Percentiles rank a stretch among this genome's conserved stretches.
Conservation (phyloP, 305 asterid species). For the Fraxinus floribunda region DNA sequence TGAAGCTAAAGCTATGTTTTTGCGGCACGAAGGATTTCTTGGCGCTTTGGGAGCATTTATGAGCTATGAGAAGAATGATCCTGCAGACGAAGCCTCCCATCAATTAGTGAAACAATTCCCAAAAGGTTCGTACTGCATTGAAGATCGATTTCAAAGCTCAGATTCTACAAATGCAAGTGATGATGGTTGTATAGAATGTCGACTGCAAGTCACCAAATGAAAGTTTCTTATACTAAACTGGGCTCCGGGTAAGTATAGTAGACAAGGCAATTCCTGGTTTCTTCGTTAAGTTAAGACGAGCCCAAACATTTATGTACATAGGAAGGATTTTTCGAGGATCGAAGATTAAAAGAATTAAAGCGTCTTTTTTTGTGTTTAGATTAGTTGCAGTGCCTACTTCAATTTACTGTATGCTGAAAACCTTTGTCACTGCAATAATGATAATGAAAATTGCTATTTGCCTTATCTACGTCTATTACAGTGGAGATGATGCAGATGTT, state of each 20-base stretch:
- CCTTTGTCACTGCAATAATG: constrained; percentile 6
- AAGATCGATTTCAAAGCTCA: constrained; percentile 33
- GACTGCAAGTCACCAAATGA: constrained; percentile 36
- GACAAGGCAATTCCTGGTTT: constrained; percentile 28
- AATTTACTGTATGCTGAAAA: not conserved
- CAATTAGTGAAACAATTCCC: constrained; percentile 35
- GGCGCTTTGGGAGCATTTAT: constrained; percentile 81
- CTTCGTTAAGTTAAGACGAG: constrained; percentile 15
- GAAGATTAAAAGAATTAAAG: not conserved
- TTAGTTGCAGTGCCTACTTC: not conserved
- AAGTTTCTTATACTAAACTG: not conserved
- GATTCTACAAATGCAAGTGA: constrained; percentile 36
- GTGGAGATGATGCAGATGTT: not conserved
- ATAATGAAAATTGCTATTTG: not conserved
- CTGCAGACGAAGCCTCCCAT: constrained; percentile 28
- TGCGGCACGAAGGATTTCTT: constrained; percentile 80
- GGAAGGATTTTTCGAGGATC: not conserved
- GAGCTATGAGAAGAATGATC: constrained; percentile 47
- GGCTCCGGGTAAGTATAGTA: not conserved
- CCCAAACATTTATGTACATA: not conserved
- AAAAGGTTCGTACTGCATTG: constrained; percentile 22
- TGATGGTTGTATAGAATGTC: constrained; percentile 49
- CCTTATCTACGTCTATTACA: not conserved
- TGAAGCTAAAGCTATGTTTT: constrained; percentile 82
- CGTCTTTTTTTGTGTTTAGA: not conserved